A percentile compares a stretch with the other conserved stretches of the same genome.
These are phyloP conservation scores for Myrica gale DNA, from an alignment of 306 rosid species.

Conservation along the genomic window DNA sequence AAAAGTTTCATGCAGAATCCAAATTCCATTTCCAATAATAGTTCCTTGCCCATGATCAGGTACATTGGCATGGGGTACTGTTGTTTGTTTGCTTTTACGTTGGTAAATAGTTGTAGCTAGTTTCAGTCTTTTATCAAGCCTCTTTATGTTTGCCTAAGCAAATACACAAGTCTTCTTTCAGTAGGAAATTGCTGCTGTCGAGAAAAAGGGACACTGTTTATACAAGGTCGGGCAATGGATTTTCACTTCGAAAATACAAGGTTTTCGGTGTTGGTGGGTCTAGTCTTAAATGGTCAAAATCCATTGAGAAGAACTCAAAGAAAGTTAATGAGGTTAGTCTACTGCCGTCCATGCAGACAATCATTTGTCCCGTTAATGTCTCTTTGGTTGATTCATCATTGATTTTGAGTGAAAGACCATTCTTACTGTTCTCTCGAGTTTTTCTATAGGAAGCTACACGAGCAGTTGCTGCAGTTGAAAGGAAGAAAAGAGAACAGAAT, in stretches of 20 bases:
- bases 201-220: slow-evolving; percentile 89
- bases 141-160: slow-evolving; percentile 27
- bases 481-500: slow-evolving; percentile 75
- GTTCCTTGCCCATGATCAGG: slow-evolving; percentile 66
- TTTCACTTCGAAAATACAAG: slow-evolving; percentile 87
- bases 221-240: slow-evolving; percentile 81
- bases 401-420: slow-evolving; percentile 20
- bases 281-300: slow-evolving; percentile 98
- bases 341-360: slow-evolving; percentile 9
- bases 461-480: slow-evolving; percentile 94
- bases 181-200: slow-evolving; percentile 69
- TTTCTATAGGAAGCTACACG: slow-evolving; percentile 76
- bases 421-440: slow-evolving; percentile 19
- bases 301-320: slow-evolving; percentile 85
- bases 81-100: slow-evolving; percentile 12
- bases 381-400: slow-evolving; percentile 14
- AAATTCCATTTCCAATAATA: slow-evolving; percentile 45
- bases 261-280: slow-evolving; percentile 92
- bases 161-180: slow-evolving; percentile 36
- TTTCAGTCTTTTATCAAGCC: not conserved
- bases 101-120: not conserved
- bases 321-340: slow-evolving; percentile 89
- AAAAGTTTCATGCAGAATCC: slow-evolving; percentile 46
- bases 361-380: slow-evolving; percentile 11
- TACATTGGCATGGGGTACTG: slow-evolving; percentile 30